A percentile compares a stretch with the other conserved stretches of the same genome.
Evolutionary conservation across 2,329 filamentous ascomycete species (phyloP).

Genomic region (Pyricularia grisea): DNA sequence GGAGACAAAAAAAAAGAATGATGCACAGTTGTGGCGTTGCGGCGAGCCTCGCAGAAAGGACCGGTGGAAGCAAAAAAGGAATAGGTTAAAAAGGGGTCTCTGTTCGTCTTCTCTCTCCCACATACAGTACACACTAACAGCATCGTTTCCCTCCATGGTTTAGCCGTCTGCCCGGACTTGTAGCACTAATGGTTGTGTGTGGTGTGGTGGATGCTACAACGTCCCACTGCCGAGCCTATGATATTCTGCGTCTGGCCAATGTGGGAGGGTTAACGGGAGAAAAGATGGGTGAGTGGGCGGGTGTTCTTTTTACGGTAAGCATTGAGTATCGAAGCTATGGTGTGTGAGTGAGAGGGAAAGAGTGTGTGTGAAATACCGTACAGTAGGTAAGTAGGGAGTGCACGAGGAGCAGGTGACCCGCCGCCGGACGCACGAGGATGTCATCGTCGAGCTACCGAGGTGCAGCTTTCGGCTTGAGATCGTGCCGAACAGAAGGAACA

Average conservation of each 20-base stretch:
- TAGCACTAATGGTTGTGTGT: background rate
- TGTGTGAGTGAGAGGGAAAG: background rate
- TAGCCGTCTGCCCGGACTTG: background rate
- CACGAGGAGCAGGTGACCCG: background rate
- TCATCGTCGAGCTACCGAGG: background rate
- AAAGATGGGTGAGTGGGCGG: background rate
- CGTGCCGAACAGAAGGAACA: background rate
- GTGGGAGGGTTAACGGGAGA: background rate
- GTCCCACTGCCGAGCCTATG: background rate
- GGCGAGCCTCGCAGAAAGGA: background rate
- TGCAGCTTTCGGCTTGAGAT: background rate
- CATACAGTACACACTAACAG: background rate
- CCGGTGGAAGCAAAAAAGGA: background rate
- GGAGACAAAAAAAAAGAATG: background rate
- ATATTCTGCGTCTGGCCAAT: background rate
- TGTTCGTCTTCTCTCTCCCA: background rate
- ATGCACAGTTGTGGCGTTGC: background rate
- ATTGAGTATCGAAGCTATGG: background rate
- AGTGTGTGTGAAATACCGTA: background rate
- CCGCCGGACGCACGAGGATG: background rate
- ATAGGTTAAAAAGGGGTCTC: background rate
- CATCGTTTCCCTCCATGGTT: background rate
- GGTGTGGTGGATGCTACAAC: background rate
- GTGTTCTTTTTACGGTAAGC: background rate
- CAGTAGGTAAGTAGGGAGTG: background rate